Evolutionary conservation across 2,329 filamentous ascomycete genomes (phyloP).

Genomic region (Neocatenulostroma microsporum): DNA sequence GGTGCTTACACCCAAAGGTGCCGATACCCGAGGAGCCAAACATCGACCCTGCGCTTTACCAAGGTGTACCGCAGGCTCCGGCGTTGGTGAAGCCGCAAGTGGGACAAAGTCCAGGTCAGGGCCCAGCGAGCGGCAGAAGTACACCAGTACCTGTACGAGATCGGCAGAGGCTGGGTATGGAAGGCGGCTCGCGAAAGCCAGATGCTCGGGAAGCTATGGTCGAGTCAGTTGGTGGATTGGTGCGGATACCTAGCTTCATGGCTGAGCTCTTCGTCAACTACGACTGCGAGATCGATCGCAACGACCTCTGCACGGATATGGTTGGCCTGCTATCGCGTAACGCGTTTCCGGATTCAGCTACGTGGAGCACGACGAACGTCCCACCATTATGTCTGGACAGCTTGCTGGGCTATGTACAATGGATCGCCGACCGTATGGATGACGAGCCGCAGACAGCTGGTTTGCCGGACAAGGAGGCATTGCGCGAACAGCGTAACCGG

Average conservation of each 20-base stretch:
- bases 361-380: slow-evolving; percentile 98
- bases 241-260: slow-evolving; percentile 90
- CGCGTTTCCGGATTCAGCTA: slow-evolving; percentile 91
- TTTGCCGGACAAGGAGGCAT: slow-evolving; percentile 55
- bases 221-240: slow-evolving; percentile 84
- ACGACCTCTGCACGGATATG: slow-evolving; percentile 91
- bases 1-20: slow-evolving; percentile 86
- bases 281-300: slow-evolving; percentile 86
- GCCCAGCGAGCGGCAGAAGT: slow-evolving; percentile 67
- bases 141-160: slow-evolving; percentile 91
- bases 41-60: slow-evolving; percentile 85
- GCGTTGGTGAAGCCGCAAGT: slow-evolving; percentile 72
- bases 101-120: too few relatives aligned
- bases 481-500: slow-evolving; percentile 65
- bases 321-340: slow-evolving; percentile 87
- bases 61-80: slow-evolving; percentile 84
- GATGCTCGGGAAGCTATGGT: slow-evolving; percentile 98
- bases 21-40: slow-evolving; percentile 85
- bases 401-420: slow-evolving; percentile 82
- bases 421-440: slow-evolving; percentile 77
- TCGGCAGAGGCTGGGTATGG: slow-evolving; percentile 82
- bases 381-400: slow-evolving; percentile 91
- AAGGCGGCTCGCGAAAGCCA: slow-evolving; percentile 83
- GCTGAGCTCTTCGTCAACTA: slow-evolving; percentile 96
- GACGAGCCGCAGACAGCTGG: slow-evolving; percentile 57